A percentile compares a stretch with the other conserved stretches of the same genome.
Conservation (phyloP, 2,329 filamentous ascomycete species). For the Xylaria sp. region DNA sequence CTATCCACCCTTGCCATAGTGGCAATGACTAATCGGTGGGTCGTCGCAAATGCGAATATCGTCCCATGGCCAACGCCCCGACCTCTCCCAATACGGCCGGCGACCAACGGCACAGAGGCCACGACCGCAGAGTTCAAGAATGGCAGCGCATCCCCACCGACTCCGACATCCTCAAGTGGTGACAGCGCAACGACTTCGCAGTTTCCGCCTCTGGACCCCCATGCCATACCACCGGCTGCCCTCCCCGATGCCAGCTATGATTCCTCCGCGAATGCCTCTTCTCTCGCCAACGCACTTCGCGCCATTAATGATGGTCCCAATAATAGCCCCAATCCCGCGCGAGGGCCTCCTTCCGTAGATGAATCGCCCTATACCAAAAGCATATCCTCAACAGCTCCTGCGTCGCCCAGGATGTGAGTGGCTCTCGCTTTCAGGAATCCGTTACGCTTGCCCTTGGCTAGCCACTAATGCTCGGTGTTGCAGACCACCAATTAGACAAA, state of each 20-base stretch:
- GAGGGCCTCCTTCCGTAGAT: slow-evolving; percentile 45
- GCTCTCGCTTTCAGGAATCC: not conserved
- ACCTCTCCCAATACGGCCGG: slow-evolving; percentile 31
- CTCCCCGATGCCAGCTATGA: slow-evolving; percentile 38
- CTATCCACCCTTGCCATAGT: slow-evolving; percentile 40
- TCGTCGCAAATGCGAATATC: slow-evolving; percentile 31
- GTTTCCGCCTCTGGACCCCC: slow-evolving; percentile 25
- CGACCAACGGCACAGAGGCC: slow-evolving; percentile 19
- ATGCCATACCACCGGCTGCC: slow-evolving; percentile 35
- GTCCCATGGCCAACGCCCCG: slow-evolving; percentile 31
- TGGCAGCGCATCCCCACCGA: slow-evolving; percentile 33
- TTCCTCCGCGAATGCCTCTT: slow-evolving; percentile 42
- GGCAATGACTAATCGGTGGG: slow-evolving; percentile 43
- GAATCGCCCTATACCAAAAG: slow-evolving; percentile 63
- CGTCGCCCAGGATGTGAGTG: slow-evolving; percentile 64
- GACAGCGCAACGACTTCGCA: slow-evolving; percentile 26
- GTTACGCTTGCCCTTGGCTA: not conserved
- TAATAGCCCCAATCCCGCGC: slow-evolving; percentile 33
- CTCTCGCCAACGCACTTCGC: slow-evolving; percentile 50
- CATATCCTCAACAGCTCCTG: slow-evolving; percentile 63
- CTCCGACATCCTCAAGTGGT: slow-evolving; percentile 33
- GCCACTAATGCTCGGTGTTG: slow-evolving; percentile 24
- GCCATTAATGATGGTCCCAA: slow-evolving; percentile 51
- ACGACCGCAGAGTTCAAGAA: slow-evolving; percentile 16
- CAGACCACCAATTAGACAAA: slow-evolving; percentile 72